Evolutionary conservation across 2,329 filamentous ascomycete genomes (phyloP).

Genomic region (Xylaria multiplex): DNA sequence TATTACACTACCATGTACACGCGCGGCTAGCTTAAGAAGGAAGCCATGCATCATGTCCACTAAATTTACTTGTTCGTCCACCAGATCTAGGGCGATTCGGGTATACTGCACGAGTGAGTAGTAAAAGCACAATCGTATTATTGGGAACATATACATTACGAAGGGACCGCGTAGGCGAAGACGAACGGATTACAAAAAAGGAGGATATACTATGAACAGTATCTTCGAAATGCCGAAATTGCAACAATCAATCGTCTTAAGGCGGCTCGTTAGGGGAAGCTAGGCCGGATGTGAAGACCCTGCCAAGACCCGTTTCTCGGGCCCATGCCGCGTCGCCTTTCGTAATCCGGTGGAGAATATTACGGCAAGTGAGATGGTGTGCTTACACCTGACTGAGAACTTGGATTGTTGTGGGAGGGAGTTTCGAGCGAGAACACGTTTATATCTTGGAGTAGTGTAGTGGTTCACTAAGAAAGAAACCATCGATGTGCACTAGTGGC

Average conservation of each 20-base stretch:
- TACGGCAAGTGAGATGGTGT: not conserved
- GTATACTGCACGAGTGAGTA: not conserved
- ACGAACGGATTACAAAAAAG: slow-evolving; percentile 33
- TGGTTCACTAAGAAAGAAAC: no score
- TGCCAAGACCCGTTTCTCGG: slow-evolving; percentile 36
- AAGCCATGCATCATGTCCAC: not conserved
- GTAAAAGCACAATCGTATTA: not conserved
- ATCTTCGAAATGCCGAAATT: slow-evolving; percentile 44
- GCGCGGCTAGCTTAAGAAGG: not conserved
- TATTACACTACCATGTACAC: not conserved
- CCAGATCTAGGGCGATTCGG: not conserved
- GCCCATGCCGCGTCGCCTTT: slow-evolving; percentile 21
- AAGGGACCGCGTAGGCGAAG: not conserved
- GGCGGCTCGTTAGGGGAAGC: not conserved
- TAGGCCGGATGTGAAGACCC: slow-evolving; percentile 1
- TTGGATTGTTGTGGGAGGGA: no score
- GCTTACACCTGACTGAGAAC: no score
- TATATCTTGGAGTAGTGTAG: no score
- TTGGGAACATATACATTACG: not conserved
- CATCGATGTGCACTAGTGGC: no score
- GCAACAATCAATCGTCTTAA: slow-evolving; percentile 40
- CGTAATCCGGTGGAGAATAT: slow-evolving; percentile 16
- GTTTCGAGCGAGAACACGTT: no score
- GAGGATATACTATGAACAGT: slow-evolving; percentile 25
- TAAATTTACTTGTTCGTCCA: not conserved